Base-by-base conservation (phyloP, 768 basidiomycete genomes). In the Glaciozyma antarctica region DNA sequence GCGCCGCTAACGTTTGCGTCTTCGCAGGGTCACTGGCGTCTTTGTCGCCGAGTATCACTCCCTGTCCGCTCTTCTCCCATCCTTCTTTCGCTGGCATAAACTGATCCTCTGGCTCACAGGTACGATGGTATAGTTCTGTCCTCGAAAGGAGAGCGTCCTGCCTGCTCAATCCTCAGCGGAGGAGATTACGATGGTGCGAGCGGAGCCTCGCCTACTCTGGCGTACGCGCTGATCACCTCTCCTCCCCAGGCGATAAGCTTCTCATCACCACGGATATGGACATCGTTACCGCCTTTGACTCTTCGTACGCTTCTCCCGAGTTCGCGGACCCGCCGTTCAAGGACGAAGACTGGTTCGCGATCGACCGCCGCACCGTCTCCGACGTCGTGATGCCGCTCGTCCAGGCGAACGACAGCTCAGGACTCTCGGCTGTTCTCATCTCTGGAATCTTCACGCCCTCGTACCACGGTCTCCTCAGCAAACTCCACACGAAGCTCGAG, bases 281-380 rank as follows among this genome's bases (percentile, higher is more conserved):
- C 45, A 34, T 65, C 57, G 53, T 62, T 51, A 3, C 9, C 0
- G 6, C 38, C 8, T 68, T 68, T 54, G 26, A 30, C 44, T 41
- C 57, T 0, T 9, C 41, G 1, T 16, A 24, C 0, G 63, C 67
- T n/a, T 45, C 54, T 28, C 63, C 63, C 15, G 5, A n/a, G 0
- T 68, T 59, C 52, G 67, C 67, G 57, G 63, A 64, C 17, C 67
- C 63, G 0, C 67, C 67, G n/a, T 68, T 68, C 63, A 22, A 6
- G 10, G 67, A 68, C 53, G 16, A 19, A 2, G 60, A 64, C 56
- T 68, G 63, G 63, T 68, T 68, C 67, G 24, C 53, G 1, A 58
- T 68, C 47, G 63, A 68, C 41, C 44, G 41, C 0, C 55, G 67
- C 0, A 0, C 13, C 3, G 67, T 64, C 15, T 15, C 16, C 4